phyloP scores from a whole-genome alignment of 2,329 filamentous ascomycete species.

The Fusarium neocosmosporiellum region DNA sequence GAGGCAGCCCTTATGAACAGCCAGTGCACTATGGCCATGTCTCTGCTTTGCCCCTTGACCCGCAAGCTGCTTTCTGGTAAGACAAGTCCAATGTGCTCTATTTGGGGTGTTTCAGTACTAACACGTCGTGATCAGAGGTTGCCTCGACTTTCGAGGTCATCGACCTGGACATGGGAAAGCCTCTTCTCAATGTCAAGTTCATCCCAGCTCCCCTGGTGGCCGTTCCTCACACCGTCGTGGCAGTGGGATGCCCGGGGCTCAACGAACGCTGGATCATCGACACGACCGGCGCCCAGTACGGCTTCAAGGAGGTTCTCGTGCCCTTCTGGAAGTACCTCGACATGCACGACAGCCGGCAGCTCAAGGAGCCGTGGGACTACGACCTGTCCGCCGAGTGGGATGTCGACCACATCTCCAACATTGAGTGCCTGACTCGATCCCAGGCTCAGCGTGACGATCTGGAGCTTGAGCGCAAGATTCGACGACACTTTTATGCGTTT shows the following conservation, averaged over 20 bases:
- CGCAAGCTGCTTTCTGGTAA: constrained; percentile 10
- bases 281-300: constrained; percentile 25
- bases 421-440: constrained; percentile 1
- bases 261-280: constrained; percentile 29
- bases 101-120: neutral
- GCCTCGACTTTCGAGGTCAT: neutral
- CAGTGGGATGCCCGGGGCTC: neutral
- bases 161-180: constrained; percentile 1
- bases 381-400: constrained; percentile 16
- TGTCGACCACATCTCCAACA: constrained; percentile 10
- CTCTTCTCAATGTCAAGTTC: constrained; percentile 7
- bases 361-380: neutral
- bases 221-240: constrained; percentile 7
- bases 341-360: neutral
- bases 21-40: constrained; percentile 10
- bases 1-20: constrained; percentile 15
- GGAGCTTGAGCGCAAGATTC: constrained; percentile 8
- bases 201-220: neutral
- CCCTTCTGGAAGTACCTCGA: constrained; percentile 18
- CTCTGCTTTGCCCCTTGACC: constrained; percentile 20
- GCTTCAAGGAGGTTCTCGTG: constrained; percentile 22
- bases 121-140: constrained; percentile 1
- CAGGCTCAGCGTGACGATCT: constrained; percentile 5
- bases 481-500: constrained; percentile 22
- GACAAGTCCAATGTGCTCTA: neutral